Evolutionary conservation across 805 yeast genomes (phyloP), one percentile per base, ranked within the genome.

Genomic region (Komagataella populi): DNA sequence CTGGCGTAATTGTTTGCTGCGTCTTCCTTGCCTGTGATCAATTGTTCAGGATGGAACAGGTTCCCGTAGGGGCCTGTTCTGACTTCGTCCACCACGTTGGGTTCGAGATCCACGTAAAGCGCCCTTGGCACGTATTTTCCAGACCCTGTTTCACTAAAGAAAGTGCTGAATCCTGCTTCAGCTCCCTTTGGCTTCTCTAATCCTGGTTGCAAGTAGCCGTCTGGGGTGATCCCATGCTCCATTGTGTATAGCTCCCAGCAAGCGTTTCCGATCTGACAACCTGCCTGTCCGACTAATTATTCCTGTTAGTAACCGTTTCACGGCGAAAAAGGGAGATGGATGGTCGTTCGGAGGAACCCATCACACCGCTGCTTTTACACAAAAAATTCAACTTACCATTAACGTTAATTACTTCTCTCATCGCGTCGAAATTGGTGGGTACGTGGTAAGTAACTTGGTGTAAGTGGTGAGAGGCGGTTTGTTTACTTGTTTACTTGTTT

Each of bases 1-100:
- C 96, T 84, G 52, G 96, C 96, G 67, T 84, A 88, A 73, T 88
- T 88, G 68, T 88, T 88, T 56, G 96, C 95, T 45, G 96, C 96
- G 70, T 88, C 96, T 71, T 88, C 96, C 69, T 88, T 88, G 67
- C 96, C 96, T 53, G 84, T 80, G 63, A 88, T 85, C 64, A 88
- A 78, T 70, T 85, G 95, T 68, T 88, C 96, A 54, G 96, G 96
- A 66, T 88, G 96, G 76, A 88, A 88, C 62, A 88, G 78, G 63
- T 86, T 88, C 61, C 79, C 81, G 74, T 84, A 88, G 51, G 77
- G 71, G 59, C 96, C 96, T 47, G 87, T 84, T 67, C 95, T 84
- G 51, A 88, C 93, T 73, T 88, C 95, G 66, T 88, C 96, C 59
- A 88, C 81, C 50, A 88, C 96, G 64, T 86, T 87, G 58, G 96